phyloP scores from a whole-genome alignment of 1,139 yeast species.

The Casaregolazyma suthepensis region DNA sequence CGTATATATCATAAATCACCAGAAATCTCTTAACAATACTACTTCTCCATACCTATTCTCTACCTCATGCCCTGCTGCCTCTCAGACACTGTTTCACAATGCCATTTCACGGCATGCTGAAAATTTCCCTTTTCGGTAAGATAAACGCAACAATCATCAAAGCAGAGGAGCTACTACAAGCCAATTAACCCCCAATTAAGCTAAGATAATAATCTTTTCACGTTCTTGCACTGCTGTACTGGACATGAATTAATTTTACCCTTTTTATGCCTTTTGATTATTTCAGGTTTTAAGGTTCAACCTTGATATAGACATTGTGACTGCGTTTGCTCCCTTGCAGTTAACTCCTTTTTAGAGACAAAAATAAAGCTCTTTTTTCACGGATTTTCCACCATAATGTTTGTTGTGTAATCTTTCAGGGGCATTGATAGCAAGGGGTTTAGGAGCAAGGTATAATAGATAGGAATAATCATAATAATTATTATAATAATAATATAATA shows the following conservation, averaged over 20 bases:
- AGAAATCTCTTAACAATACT: too few species aligned
- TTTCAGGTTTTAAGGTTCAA: neutral
- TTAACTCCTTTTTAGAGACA: neutral
- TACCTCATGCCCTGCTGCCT: neutral
- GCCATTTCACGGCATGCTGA: neutral
- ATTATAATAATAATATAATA: too few species aligned
- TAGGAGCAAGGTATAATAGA: neutral
- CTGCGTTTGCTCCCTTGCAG: neutral
- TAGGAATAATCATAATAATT: too few species aligned
- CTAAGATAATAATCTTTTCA: neutral
- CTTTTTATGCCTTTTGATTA: neutral
- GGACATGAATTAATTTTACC: neutral
- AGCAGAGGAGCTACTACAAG: neutral
- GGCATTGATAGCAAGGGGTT: neutral
- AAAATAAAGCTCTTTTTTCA: neutral
- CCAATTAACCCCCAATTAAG: neutral
- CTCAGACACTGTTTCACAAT: neutral
- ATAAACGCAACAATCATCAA: neutral
- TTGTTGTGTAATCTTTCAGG: neutral
- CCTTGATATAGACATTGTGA: neutral
- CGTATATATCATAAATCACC: too few species aligned
- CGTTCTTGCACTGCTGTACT: neutral
- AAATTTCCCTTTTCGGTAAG: neutral
- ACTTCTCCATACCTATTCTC: too few species aligned
- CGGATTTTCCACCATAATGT: neutral